Evolutionary conservation across 2,329 filamentous ascomycete species (phyloP), one percentile per base, ranked within the genome.

Genomic region (Cladosporium sp.): DNA sequence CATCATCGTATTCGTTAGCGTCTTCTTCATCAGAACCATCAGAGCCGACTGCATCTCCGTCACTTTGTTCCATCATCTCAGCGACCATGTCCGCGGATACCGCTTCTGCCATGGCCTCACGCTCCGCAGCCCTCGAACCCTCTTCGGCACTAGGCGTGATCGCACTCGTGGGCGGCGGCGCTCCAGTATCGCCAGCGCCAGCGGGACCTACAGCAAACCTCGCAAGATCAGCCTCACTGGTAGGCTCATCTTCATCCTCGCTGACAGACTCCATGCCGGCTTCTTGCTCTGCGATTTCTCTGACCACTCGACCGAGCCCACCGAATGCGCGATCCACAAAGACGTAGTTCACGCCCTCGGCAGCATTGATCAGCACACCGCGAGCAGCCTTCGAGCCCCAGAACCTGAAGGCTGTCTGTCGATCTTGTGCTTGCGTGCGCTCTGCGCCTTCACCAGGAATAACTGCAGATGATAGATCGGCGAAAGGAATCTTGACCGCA

Each of bases 251-350:
- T 61, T 55, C 64, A 35, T 29, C 62, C 31, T 63, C 67, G 66
- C 73, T 73, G n/a, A 79, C 40, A 29, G 57, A 50, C 28, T 65
- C 44, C 23, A 71, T 35, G 2, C 44, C 62, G 6, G 69, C 66
- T 31, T 68, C 66, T 11, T 69, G 59, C 50, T 59, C 67, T 46
- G 40, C 67, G 66, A 21, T 72, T 67, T 37, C 75, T 52, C 63
- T 65, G 65, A 68, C 68, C 1, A 78, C 75, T 14, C 81, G 78
- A 6, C 83, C 83, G n/a, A 84, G 74, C 0, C 87, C 88, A 35
- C 87, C 87, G 75, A 88, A 89, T 4, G 86, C 85, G 35, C 82
- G 81, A 71, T 88, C 86, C 23, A 88, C 83, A 67, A 83, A 83
- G 18, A 80, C 78, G 74, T 85, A 88, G 50, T 84, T 84, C 55